Base-by-base conservation (phyloP, 2,329 filamentous ascomycete species). In the Aureobasidium melanogenum region DNA sequence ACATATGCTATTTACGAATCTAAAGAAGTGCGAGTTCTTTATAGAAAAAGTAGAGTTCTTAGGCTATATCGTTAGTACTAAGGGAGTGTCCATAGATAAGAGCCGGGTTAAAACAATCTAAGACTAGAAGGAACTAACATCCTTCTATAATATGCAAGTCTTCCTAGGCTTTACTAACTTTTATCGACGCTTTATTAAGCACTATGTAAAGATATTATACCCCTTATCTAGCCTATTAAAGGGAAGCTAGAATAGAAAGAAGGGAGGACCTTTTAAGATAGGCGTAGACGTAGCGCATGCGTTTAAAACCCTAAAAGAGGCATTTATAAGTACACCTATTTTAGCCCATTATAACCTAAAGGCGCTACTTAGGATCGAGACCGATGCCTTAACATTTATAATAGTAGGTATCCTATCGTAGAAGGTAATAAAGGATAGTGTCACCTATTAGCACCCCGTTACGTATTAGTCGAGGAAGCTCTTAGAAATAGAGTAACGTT, bases 1-100 rank as follows among this genome's bases (percentile, higher is more conserved):
- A 19, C 28, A 26, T 5, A 32, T 34, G 2, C 22, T 68, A 44
- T 63, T 62, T 43, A 24, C 41, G 12, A 62, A 64, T 30, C 32
- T 44, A 22, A 60, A 55, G 41, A 66, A 66, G 44, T 65, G 43
- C 34, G 36, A 48, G 4, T 67, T 67, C 50, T 46, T 57, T 50
- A 26, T 12, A 2, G 24, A 60, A 5, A 14, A 65, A 38, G 56
- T 67, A 36, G 43, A 64, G 22, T 68, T 63, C 59, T 41, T 67
- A 55, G 59, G 62, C 3, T 66, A 58, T 41, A 43, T 66, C 9
- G 41, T 66, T 32, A 54, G 10, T 8, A 52, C 32, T 24, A 15
- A 36, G 10, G 46, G 54, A 5, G 41, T 63, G 8, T 12, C 12
- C 10, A 54, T 64, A 30, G 51, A 65, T 43, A 22, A 6, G 17